A percentile compares a stretch with the other conserved stretches of the same genome.
Conservation (phyloP, 192 early-diverging fungal genomes). For the Geranomyces variabilis region DNA sequence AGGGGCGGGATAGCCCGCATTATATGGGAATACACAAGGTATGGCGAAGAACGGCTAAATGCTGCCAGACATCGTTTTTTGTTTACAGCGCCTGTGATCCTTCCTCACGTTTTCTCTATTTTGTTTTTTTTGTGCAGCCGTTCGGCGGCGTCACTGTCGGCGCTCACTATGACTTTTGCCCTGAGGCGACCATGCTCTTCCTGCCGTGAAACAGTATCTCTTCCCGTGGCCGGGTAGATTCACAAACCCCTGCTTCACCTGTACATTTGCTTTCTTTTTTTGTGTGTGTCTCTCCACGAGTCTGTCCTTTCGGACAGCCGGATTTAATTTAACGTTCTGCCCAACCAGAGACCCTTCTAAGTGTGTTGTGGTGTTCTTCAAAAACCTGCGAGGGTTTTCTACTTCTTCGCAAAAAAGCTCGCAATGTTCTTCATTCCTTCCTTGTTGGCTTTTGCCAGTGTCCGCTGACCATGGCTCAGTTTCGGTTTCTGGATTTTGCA, state of each 20-base stretch:
- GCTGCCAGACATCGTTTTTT: neutral
- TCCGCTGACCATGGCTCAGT: constrained; percentile 17
- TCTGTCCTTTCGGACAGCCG: too few species aligned
- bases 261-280: too few species aligned
- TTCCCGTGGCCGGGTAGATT: too few species aligned
- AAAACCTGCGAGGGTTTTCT: too few species aligned
- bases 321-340: too few species aligned
- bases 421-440: constrained; percentile 36
- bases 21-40: constrained; percentile 29
- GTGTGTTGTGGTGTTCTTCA: too few species aligned
- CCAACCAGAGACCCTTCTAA: too few species aligned
- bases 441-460: constrained; percentile 29
- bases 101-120: neutral
- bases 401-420: constrained; percentile 29
- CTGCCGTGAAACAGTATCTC: too few species aligned
- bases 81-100: too few species aligned
- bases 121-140: constrained; percentile 3
- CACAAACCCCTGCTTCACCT: too few species aligned
- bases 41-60: neutral
- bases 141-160: neutral
- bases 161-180: constrained; percentile 1
- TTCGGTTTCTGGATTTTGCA: constrained; percentile 40
- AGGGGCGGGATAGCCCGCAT: neutral
- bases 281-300: too few species aligned
- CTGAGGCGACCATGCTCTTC: constrained; percentile 12